Percentiles rank a stretch among this genome's conserved stretches.
These are phyloP conservation scores for Ophiocordyceps camponoti-saundersi DNA, from an alignment of 2,329 filamentous ascomycete species.

Conservation along the genomic window DNA sequence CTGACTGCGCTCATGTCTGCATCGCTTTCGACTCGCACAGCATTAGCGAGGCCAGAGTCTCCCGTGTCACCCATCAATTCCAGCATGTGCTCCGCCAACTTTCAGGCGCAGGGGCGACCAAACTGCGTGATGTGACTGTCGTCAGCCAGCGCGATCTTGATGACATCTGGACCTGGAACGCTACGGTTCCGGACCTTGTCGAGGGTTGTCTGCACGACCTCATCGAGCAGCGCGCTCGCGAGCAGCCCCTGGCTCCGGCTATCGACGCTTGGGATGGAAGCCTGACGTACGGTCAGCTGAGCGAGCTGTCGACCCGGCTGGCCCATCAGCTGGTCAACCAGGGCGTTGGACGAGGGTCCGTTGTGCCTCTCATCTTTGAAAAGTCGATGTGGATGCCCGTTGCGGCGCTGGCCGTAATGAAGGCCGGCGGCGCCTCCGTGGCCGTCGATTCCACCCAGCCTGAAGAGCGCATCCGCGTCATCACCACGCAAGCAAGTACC, in stretches of 20 bases:
- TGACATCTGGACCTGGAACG: constrained; percentile 1
- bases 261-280: constrained; percentile 24
- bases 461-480: constrained; percentile 4
- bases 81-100: constrained; percentile 1
- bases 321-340: constrained; percentile 2
- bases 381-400: constrained; percentile 5
- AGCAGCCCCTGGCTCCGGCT: constrained; percentile 11
- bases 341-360: constrained; percentile 5
- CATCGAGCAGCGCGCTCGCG: background rate
- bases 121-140: background rate
- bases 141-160: background rate
- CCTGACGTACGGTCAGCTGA: constrained; percentile 20
- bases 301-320: constrained; percentile 1
- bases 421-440: constrained; percentile 5
- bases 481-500: constrained; percentile 2
- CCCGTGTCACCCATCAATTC: background rate
- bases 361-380: constrained; percentile 1
- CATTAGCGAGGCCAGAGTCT: background rate
- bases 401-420: constrained; percentile 4
- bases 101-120: background rate
- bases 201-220: background rate
- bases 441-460: constrained; percentile 3
- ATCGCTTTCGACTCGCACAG: background rate
- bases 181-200: background rate
- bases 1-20: background rate